Evolutionary conservation across 495 filamentous ascomycete species (phyloP), one percentile per base, ranked within the genome.

Genomic region (Aspergillus mulundensis): DNA sequence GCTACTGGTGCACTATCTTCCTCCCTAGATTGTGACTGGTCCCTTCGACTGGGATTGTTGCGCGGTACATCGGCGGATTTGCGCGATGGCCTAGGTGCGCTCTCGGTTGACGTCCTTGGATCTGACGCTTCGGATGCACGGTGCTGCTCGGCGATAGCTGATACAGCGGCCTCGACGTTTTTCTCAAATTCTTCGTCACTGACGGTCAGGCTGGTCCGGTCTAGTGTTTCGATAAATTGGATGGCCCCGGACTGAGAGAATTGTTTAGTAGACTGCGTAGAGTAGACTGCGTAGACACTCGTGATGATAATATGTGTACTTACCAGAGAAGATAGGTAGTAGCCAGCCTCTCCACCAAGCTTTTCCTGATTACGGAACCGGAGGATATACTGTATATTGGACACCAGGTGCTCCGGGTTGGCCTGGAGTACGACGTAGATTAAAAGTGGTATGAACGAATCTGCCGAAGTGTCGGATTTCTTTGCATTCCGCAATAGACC

Each of bases 351-450:
- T 6, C 94, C 94, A 41, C 88, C 88, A 0, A 97, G 82, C 65
- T 97, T 99, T 34, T 99, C 95, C 68, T 96, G 95, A 62, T 97
- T 95, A 53, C 94, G 84, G 72, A 99, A 99, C 18, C 95, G 84
- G 40, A 97, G 77, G 54, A 99, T 97, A 68, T 99, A 99, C 69
- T 97, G 94, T 7, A 97, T 91, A 65, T 99, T 99, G 49, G 91
- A 96, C 28, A 97, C 90, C 24, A 99, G 77, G 68, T 97, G 89
- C 42, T 95, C 91, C 0, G 95, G 95, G 61, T 95, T 96, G 24
- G 91, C 90, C 66, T 91, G 88, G 21, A 99, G 78, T 2, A 97
- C 91, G 43, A 96, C 93, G 62, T 95, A 97, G 44, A 99, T 97
- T 53, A 99, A 78, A 53, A 97, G 81, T 0, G 94, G 94, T 70